Base-by-base conservation (phyloP, 2,329 filamentous ascomycete species). In the Fusarium drepaniforme region DNA sequence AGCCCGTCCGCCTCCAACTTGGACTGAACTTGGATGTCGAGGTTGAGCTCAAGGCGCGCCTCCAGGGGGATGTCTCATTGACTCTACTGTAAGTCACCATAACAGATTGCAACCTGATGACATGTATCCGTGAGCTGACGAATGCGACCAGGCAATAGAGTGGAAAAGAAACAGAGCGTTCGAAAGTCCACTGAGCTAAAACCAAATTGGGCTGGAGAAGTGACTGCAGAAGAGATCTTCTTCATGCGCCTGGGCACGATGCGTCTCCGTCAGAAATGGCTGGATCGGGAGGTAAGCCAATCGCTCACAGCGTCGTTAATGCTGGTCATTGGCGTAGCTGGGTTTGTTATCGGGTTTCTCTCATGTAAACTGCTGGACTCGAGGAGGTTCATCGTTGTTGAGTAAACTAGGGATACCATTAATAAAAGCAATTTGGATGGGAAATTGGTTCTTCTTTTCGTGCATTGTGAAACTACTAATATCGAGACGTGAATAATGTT, bases 21-120 rank as follows among this genome's bases (percentile, higher is more conserved):
- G 72, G 72, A 5, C 44, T 75, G 16, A 75, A 75, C 71, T n/a
- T 75, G 62, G 72, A 75, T 59, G 72, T 75, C 16, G 72, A 75
- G 40, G 30, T 75, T 28, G 72, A 75, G 65, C 68, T 75, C 28
- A 75, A 75, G 59, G 73, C 73, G 12, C 67, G 73, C 28, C 68
- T 75, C 25, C 71, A 75, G 64, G 73, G 73, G 8, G 73, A 75
- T 56, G 71, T 73, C 18, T 75, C 73, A 12, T 68, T 75, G 38
- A 75, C 73, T 57, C 59, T 75, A 33, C 71, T 75, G 71, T 73
- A 73, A 75, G 71, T 61, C n/a, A 21, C 8, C 7, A n/a, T n/a
- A 13, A 18, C 33, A n/a, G 23, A 51, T 21, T 35, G 25, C 33
- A 53, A 3, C 44, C 8, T 4, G 18, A 53, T 38, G 12, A 25